Conservation (phyloP, 2,329 filamentous ascomycete species). For the Laburnicola sp. region DNA sequence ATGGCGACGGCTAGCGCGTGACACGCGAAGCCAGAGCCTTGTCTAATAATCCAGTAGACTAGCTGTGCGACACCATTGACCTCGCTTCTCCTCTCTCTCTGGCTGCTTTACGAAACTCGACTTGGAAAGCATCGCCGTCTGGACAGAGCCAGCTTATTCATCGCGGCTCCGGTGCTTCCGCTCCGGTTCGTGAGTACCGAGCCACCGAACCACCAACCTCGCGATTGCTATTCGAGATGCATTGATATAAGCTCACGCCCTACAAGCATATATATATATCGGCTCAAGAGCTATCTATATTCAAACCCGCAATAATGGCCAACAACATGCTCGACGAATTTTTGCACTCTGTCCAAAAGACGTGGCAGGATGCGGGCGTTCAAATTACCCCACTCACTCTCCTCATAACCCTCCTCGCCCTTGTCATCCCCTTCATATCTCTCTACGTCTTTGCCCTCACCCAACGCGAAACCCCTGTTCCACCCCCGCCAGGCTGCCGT, state of each 20-base stretch:
- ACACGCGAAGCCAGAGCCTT: constrained; percentile 18
- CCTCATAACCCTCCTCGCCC: constrained; percentile 16
- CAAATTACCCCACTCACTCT: constrained; percentile 19
- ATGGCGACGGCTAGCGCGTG: constrained; percentile 22
- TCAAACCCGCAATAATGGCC: constrained; percentile 15
- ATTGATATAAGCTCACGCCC: background rate
- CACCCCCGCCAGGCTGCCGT: constrained; percentile 52
- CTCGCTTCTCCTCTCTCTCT: background rate
- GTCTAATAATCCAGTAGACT: background rate
- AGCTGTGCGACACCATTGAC: background rate
- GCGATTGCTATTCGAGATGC: background rate
- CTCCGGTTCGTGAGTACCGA: background rate
- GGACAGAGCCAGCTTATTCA: background rate
- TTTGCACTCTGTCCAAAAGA: constrained; percentile 13
- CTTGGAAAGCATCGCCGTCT: too few species aligned
- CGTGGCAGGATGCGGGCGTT: constrained; percentile 17
- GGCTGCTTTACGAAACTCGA: too few species aligned
- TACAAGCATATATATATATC: background rate
- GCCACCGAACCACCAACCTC: constrained; percentile 1
- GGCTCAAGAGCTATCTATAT: background rate
- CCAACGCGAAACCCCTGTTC: constrained; percentile 24
- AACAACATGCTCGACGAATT: constrained; percentile 23
- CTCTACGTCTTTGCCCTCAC: constrained; percentile 29
- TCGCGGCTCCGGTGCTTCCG: background rate
- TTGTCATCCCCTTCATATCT: constrained; percentile 25